Base-by-base conservation (phyloP, 106 monocot species). In the Triglochin maritima region DNA sequence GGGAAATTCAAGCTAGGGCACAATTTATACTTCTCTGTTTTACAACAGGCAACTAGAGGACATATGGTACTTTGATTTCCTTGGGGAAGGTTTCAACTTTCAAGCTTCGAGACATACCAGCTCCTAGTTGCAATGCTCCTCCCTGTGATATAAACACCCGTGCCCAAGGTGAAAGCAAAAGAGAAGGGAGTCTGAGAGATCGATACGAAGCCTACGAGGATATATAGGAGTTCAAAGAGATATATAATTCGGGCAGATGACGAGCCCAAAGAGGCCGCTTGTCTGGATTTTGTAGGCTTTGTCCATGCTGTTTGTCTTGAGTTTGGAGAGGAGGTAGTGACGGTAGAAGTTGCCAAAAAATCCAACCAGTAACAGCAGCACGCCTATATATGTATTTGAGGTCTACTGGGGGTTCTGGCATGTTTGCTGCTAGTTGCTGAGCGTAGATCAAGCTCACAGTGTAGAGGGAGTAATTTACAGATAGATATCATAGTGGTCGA, bases 271-370 rank as follows among this genome's bases (percentile, higher is more conserved):
- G 13, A 94, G 82, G 11, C 94, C 89, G 6, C 87, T 89, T 7
- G 5, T 71, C 0, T 89, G 89, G 49, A 94, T 87, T 50, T 80
- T 89, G 78, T 94, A 94, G 45, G 10, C 54, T 50, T 81, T 85
- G 43, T 94, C 87, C 10, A 76, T 77, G 61, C 83, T 68, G 65
- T 81, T 62, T 9, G 44, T 45, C 60, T 89, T 81, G 5, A 94
- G 81, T 56, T 75, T 85, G 2, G 87, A 79, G 4, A 90, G 85
- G 60, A 94, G 78, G 58, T 50, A 68, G 64, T 90, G 94, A 60
- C 89, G 94, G 71, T 85, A 87, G 49, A 94, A 83, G 70, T 94
- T 94, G 69, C 94, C 94, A 1, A 15, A 44, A 57, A 87, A 81
- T 17, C 94, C 87, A 3, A 90, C 56, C 6, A 81, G 29, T 56